These are phyloP conservation scores for Cicer judaicum DNA, from an alignment of 306 rosid genomes.

Conservation along the genomic window DNA sequence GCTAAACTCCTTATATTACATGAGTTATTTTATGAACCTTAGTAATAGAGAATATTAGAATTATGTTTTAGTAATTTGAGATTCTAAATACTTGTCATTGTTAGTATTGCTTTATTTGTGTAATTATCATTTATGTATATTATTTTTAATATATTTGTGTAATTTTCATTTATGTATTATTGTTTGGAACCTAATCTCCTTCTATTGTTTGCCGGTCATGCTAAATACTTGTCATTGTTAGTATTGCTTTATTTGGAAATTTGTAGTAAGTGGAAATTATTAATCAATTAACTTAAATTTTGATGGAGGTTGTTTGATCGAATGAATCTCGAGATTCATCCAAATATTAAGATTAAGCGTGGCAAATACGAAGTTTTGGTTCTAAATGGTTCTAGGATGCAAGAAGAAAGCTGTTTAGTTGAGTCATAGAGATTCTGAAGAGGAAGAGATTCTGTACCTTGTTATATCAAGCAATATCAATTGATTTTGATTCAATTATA, in stretches of 20 bases:
- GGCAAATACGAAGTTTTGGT: not conserved
- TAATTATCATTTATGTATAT: not conserved
- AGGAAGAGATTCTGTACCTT: not conserved
- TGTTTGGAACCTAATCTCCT: not conserved
- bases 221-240: too few relatives aligned
- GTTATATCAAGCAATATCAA: not conserved
- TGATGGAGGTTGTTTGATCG: conserved; percentile 9
- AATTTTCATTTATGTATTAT: not conserved
- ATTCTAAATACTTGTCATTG: conserved; percentile 13
- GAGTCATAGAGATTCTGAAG: not conserved
- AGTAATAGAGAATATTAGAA: not conserved
- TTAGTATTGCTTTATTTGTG: not conserved
- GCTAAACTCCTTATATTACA: not conserved
- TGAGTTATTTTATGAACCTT: not conserved
- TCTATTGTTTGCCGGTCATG: too few relatives aligned
- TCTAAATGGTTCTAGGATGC: conserved; percentile 5
- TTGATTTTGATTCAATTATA: not conserved
- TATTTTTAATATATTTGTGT: not conserved
- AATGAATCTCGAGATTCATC: not conserved
- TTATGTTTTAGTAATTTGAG: not conserved
- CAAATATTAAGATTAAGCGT: not conserved
- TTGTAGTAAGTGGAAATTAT: conserved; percentile 2
- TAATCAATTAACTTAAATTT: conserved; percentile 3
- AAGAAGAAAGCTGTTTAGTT: conserved; percentile 1
- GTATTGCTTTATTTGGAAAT: too few relatives aligned